Evolutionary conservation across 345 rosid species (phyloP).

Genomic region (Camelina neglecta): DNA sequence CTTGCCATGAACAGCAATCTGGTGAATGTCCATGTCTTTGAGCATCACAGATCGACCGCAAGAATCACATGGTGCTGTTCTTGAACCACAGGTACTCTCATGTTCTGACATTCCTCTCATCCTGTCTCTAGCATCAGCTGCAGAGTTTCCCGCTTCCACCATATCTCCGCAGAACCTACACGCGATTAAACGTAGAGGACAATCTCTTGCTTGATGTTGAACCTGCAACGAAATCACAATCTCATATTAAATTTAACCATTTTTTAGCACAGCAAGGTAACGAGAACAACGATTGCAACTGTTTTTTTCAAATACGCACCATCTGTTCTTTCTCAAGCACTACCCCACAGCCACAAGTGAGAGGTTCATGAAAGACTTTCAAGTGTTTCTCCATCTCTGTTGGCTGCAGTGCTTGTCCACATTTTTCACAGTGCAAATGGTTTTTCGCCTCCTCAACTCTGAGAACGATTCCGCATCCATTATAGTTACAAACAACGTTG

Average conservation of each 20-base stretch:
- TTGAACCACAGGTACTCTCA: constrained; percentile 90
- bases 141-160: constrained; percentile 83
- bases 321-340: constrained; percentile 85
- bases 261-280: neutral
- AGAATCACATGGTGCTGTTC: constrained; percentile 92
- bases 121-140: constrained; percentile 73
- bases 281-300: neutral
- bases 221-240: constrained; percentile 53
- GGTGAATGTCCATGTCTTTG: constrained; percentile 98
- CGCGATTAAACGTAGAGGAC: constrained; percentile 71
- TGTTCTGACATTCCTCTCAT: constrained; percentile 91
- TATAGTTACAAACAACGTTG: constrained; percentile 69
- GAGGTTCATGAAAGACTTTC: constrained; percentile 90
- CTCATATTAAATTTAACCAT: neutral
- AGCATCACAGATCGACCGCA: constrained; percentile 96
- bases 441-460: constrained; percentile 75
- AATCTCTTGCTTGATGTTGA: constrained; percentile 75
- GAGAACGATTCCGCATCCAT: constrained; percentile 78
- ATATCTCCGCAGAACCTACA: constrained; percentile 95
- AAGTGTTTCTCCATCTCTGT: constrained; percentile 91
- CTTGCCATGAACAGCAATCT: constrained; percentile 80
- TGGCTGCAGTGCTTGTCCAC: constrained; percentile 79
- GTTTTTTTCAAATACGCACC: constrained; percentile 50
- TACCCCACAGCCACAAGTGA: constrained; percentile 77
- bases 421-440: constrained; percentile 82